Base-by-base conservation (phyloP, 805 yeast genomes). In the Tetrapisispora pingtungensis region DNA sequence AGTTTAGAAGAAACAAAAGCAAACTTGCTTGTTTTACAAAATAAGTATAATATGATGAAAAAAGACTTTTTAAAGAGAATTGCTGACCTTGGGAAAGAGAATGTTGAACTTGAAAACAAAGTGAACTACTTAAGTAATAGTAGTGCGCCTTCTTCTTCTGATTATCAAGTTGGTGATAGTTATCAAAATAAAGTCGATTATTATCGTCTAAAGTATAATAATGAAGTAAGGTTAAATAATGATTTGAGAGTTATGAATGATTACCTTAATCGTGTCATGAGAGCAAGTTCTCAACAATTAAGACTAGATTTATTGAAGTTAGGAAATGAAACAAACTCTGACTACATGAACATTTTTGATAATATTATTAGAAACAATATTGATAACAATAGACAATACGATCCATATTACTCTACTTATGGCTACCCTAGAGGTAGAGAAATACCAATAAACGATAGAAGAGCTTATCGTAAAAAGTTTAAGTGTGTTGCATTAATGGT, bases 161-260 rank as follows among this genome's bases (percentile, higher is more conserved):
- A 28, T 13, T 20, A 4, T 37, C 26, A 27, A 27, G 12, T 15
- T 10, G 14, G 24, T 14, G 40, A 37, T 27, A 20, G 30, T 27
- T 17, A 19, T 24, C 55, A 54, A 41, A 59, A 58, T 46, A 48
- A 49, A 15, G 42, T 52, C 14, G 64, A 61, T 46, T 61, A 56
- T 43, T 61, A 61, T 44, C 57, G 54, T 38, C 44, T 61, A 33
- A 58, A 55, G 40, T 64, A 58, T 36, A 50, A 59, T 39, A 53
- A 45, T n/a, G 67, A 62, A 42, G 58, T 55, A 4, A 52, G 49
- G 40, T 58, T 55, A 32, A 64, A 58, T 43, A 60, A 60, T 42
- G 67, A 61, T 41, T 40, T 61, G 26, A 55, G 48, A 13, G 56
- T 59, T 17, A 54, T 61, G 52, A 61, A 61, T 32, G 59, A 58